Evolutionary conservation across 495 filamentous ascomycete species (phyloP).

Genomic region (Copromyces sp.): DNA sequence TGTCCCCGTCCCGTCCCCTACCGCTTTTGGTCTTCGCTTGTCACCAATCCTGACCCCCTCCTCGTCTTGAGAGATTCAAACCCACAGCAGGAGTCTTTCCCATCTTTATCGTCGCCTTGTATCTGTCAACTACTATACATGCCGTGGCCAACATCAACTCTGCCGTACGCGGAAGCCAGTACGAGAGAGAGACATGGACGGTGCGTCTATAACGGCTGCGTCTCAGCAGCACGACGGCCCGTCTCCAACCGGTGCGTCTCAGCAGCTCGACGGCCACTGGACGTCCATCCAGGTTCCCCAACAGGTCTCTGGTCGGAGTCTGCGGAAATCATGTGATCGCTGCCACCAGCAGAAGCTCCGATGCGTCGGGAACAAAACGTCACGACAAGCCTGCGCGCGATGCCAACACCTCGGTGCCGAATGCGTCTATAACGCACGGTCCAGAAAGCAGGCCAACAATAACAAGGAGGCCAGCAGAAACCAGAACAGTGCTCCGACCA

Average conservation of each 20-base stretch:
- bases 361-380: conserved; percentile 1
- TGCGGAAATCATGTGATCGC: conserved; percentile 2
- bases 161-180: no score
- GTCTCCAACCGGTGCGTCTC: neutral
- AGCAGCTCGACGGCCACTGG: conserved; percentile 1
- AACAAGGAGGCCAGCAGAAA: neutral
- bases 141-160: no score
- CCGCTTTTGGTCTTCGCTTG: no score
- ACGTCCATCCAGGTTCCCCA: conserved; percentile 1
- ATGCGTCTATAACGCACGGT: conserved; percentile 2
- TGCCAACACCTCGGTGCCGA: neutral
- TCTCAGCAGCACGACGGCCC: no score
- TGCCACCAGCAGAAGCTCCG: conserved; percentile 2
- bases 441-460: neutral
- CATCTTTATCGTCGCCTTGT: conserved; percentile 1
- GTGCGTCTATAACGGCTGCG: no score
- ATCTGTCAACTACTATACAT: neutral
- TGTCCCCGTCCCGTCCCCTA: neutral
- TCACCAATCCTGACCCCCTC: no score
- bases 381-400: conserved; percentile 1
- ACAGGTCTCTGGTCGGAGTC: neutral
- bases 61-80: neutral
- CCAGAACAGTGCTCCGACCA: neutral
- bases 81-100: neutral
- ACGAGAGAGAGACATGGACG: no score